These are phyloP conservation scores for Lentinula guzmanii DNA, from an alignment of 768 basidiomycete genomes.

Conservation along the genomic window DNA sequence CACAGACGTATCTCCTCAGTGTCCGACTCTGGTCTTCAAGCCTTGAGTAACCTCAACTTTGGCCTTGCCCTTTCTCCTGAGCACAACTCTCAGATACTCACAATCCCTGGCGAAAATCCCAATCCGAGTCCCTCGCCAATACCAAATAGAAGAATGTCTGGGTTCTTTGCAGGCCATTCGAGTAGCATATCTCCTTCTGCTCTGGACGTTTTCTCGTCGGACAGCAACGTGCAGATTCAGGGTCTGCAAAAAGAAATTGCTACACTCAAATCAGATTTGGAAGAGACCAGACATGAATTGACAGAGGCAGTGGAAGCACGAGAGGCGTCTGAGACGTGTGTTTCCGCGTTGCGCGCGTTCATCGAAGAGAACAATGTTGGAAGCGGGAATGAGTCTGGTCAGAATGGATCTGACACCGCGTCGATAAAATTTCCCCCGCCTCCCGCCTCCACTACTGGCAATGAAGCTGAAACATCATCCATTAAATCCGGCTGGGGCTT, in stretches of 20 bases:
- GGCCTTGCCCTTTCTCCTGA: conserved; percentile 8
- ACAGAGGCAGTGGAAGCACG: conserved; percentile 76
- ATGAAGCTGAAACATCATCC: conserved; percentile 19
- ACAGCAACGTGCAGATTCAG: conserved; percentile 52
- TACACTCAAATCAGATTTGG: conserved; percentile 51
- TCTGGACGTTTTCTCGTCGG: conserved; percentile 22
- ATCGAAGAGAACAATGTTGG: conserved; percentile 73
- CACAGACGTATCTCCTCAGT: conserved; percentile 75
- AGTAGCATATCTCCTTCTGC: conserved; percentile 28
- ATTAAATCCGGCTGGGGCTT: conserved; percentile 50
- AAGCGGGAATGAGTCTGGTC: conserved; percentile 12
- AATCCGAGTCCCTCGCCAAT: conserved; percentile 14
- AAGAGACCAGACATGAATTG: conserved; percentile 61
- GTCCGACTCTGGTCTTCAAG: conserved; percentile 46
- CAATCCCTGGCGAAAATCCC: conserved; percentile 25
- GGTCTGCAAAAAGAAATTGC: conserved; percentile 55
- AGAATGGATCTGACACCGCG: conserved; percentile 12
- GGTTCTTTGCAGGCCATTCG: conserved; percentile 41
- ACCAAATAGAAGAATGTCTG: conserved; percentile 38
- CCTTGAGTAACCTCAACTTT: conserved; percentile 20
- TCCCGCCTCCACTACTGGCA: conserved; percentile 32
- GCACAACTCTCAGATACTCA: conserved; percentile 26
- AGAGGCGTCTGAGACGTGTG: conserved; percentile 83
- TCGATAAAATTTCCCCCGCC: conserved; percentile 35
- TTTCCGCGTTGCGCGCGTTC: conserved; percentile 76